Conservation (phyloP, 2,329 filamentous ascomycete genomes). For the Ophiostoma fasciatum region DNA sequence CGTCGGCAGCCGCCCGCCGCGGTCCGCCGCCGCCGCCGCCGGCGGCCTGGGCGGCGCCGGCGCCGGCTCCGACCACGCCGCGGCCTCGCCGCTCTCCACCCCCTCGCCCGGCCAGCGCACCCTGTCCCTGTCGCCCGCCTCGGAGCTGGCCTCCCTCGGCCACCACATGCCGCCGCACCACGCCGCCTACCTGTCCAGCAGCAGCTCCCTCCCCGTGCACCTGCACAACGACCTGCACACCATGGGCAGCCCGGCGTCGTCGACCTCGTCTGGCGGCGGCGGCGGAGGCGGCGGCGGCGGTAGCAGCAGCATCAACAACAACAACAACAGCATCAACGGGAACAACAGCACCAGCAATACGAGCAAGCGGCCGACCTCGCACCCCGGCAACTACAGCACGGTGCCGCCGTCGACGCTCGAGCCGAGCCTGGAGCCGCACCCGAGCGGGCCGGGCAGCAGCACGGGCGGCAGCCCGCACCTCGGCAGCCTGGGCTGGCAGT, state of each 20-base stretch:
- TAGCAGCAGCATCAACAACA: background rate
- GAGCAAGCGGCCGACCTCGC: conserved; percentile 59
- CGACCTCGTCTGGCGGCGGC: conserved; percentile 33
- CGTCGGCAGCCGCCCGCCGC: conserved; percentile 36
- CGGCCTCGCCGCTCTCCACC: conserved; percentile 56
- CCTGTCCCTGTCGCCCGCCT: conserved; percentile 64
- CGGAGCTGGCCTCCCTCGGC: conserved; percentile 52
- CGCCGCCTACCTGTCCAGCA: conserved; percentile 53
- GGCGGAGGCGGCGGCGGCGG: background rate
- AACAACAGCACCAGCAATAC: too few species aligned
- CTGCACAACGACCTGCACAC: conserved; percentile 56
- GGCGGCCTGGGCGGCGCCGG: conserved; percentile 28
- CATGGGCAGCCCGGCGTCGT: conserved; percentile 54
- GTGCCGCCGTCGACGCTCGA: conserved; percentile 76
- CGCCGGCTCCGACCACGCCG: conserved; percentile 49
- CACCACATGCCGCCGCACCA: background rate
- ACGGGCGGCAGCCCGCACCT: conserved; percentile 83
- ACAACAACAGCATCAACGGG: background rate
- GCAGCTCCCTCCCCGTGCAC: conserved; percentile 67
- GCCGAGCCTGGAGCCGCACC: conserved; percentile 66
- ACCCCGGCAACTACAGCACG: conserved; percentile 69
- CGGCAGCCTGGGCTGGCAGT: conserved; percentile 69
- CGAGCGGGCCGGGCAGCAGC: conserved; percentile 30
- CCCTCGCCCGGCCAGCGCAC: conserved; percentile 70
- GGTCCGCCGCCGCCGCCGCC: conserved; percentile 41